phyloP scores from a whole-genome alignment of 805 yeast species.

The Jamesozyma rosinii region DNA sequence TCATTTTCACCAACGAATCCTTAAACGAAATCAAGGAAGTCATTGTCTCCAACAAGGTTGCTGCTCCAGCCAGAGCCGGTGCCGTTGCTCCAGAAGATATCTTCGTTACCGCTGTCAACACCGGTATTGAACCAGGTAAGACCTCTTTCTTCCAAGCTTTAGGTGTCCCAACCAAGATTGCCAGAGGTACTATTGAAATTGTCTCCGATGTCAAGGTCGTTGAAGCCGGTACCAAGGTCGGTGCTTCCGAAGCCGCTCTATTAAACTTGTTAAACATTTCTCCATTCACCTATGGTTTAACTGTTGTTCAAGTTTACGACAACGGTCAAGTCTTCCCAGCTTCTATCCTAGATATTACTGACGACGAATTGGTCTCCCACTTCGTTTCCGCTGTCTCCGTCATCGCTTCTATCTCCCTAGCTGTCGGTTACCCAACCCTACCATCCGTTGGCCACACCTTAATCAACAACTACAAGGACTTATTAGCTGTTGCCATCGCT shows the following conservation, averaged over 20 bases:
- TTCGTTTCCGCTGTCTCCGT: constrained; percentile 84
- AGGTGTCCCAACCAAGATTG: constrained; percentile 99
- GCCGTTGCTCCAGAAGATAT: constrained; percentile 98
- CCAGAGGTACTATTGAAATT: constrained; percentile 99
- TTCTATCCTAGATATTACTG: constrained; percentile 94
- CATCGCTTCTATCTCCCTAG: constrained; percentile 94
- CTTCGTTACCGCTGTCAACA: constrained; percentile 98
- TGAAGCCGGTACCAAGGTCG: constrained; percentile 76
- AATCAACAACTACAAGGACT: constrained; percentile 98
- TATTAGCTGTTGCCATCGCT: constrained; percentile 94
- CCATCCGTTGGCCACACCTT: constrained; percentile 98
- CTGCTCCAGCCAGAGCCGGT: constrained; percentile 99
- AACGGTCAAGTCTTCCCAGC: constrained; percentile 98
- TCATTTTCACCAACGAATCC: constrained; percentile 96
- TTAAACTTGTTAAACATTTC: constrained; percentile 99
- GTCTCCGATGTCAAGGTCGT: constrained; percentile 94
- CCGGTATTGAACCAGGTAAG: constrained; percentile 99
- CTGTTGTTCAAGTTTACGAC: constrained; percentile 94
- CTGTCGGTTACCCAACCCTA: constrained; percentile 97
- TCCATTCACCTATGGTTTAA: constrained; percentile 98
- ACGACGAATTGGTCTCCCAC: constrained; percentile 88
- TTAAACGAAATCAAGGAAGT: constrained; percentile 86
- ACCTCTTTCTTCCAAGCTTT: constrained; percentile 99
- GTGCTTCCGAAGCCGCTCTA: constrained; percentile 98
- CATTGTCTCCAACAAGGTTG: constrained; percentile 86